phyloP scores from a whole-genome alignment of 2,329 filamentous ascomycete genomes.

The Claviceps africana region DNA sequence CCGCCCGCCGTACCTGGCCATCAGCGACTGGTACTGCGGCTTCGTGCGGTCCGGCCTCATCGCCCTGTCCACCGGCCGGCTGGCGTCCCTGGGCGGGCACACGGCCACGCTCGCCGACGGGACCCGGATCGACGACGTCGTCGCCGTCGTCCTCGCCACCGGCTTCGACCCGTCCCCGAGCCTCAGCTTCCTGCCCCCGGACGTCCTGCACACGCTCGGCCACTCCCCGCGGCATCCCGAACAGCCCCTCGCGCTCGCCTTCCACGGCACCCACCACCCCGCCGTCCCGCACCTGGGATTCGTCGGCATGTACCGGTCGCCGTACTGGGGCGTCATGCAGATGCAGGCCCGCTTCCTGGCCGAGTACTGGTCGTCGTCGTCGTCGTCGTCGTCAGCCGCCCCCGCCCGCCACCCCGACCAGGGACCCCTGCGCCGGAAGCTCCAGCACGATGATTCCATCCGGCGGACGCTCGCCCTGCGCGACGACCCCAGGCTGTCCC shows the following conservation, averaged over 20 bases:
- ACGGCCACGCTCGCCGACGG: constrained; percentile 19
- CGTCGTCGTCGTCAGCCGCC: no score
- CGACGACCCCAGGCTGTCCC: constrained; percentile 36
- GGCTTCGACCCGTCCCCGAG: constrained; percentile 55
- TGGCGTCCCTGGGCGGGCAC: constrained; percentile 20
- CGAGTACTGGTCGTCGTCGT: constrained; percentile 37
- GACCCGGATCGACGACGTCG: constrained; percentile 37
- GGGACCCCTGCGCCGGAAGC: constrained; percentile 24
- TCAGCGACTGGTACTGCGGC: constrained; percentile 59
- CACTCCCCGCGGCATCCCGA: constrained; percentile 39
- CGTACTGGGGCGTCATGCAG: constrained; percentile 79
- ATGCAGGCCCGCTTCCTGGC: constrained; percentile 65
- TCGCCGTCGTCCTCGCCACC: constrained; percentile 59
- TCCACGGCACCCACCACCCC: constrained; percentile 50
- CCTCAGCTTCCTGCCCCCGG: constrained; percentile 47
- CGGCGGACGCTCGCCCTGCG: constrained; percentile 36
- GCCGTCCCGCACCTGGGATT: constrained; percentile 55
- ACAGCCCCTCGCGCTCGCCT: constrained; percentile 52
- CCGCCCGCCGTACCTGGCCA: constrained; percentile 50
- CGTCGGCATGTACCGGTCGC: constrained; percentile 71
- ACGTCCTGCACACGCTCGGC: constrained; percentile 41
- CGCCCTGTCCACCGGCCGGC: constrained; percentile 32
- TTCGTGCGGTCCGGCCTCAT: constrained; percentile 57
- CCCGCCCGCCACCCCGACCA: constrained; percentile 11
- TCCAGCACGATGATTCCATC: constrained; percentile 30